These are phyloP conservation scores for Zarea fungicola DNA, from an alignment of 2,329 filamentous ascomycete species.

Conservation along the genomic window DNA sequence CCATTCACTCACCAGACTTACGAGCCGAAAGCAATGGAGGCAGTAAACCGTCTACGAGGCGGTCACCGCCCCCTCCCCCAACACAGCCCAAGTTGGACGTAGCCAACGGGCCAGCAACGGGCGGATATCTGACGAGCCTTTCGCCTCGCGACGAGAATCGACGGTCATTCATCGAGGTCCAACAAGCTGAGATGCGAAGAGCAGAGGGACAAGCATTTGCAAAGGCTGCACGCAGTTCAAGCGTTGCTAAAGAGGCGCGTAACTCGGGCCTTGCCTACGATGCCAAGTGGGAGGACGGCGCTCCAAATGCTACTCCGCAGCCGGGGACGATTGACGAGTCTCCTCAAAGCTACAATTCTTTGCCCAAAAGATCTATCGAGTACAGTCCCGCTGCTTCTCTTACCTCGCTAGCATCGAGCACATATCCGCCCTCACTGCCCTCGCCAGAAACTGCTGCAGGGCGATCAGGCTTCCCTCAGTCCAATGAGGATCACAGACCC, in stretches of 20 bases:
- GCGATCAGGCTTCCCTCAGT: slow-evolving; percentile 21
- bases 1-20: slow-evolving; percentile 19
- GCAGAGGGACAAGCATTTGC: slow-evolving; percentile 56
- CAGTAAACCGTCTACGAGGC: slow-evolving; percentile 14
- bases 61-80: slow-evolving; percentile 16
- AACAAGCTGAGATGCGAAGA: slow-evolving; percentile 55
- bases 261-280: slow-evolving; percentile 29
- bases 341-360: slow-evolving; percentile 24
- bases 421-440: slow-evolving; percentile 20
- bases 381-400: slow-evolving; percentile 38
- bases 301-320: slow-evolving; percentile 17
- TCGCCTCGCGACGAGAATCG: slow-evolving; percentile 45
- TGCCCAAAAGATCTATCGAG: slow-evolving; percentile 23
- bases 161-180: slow-evolving; percentile 53
- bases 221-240: slow-evolving; percentile 37
- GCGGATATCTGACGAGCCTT: slow-evolving; percentile 39
- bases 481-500: slow-evolving; percentile 23
- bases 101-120: slow-evolving; percentile 29
- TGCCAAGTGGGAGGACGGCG: slow-evolving; percentile 28
- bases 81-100: slow-evolving; percentile 20
- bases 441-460: slow-evolving; percentile 11
- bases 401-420: slow-evolving; percentile 27
- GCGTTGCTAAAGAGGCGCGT: slow-evolving; percentile 27
- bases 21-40: slow-evolving; percentile 14
- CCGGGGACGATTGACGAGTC: slow-evolving; percentile 18